Base-by-base conservation (phyloP, 768 basidiomycete genomes). In the Boletus bicolor region DNA sequence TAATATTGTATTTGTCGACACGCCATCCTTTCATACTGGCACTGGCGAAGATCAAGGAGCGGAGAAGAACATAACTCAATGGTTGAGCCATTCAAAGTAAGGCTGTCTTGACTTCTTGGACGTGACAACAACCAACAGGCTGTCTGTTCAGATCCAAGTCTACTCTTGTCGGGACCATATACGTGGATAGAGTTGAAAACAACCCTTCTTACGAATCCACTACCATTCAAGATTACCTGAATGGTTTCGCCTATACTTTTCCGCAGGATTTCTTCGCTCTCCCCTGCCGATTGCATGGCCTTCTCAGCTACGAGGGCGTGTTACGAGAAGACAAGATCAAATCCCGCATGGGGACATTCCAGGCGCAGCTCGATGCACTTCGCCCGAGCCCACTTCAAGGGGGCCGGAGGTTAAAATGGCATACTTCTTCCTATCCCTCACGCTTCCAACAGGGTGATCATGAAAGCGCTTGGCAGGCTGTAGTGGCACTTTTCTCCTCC, bases 1-100 rank as follows among this genome's bases (percentile, higher is more conserved):
- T 2, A 14, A 44, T 34, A 61, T 66, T 9, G 66, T 68, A 17
- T 60, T 68, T 17, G 59, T 68, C 0, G 61, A 68, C 52, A 68
- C 51, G 0, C 66, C 66, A 12, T 64, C 64, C 24, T 60, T 66
- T n/a, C 35, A 28, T 21, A 37, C 48, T 3, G 50, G 15, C 8
- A 3, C 1, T 34, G 4, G 11, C 5, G 12, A 35, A 47, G 14
- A 4, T 12, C 15, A 2, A 14, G 4, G 0, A 28, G 35, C 7
- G 9, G 49, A 57, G 14, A 42, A 0, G 2, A 11, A 49, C 15
- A 58, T 36, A 44, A 14, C 3, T 1, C 26, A 2, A 17, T 67
- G 63, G 65, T 35, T 66, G 42, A 47, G 1, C 0, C 24, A 37
- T 7, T 46, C 49, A 15, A 49, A 37, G 63, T 60, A 49, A 15